A percentile compares a stretch with the other conserved stretches of the same genome.
Conservation (phyloP, 768 basidiomycete genomes). For the Lentinula lateritia region DNA sequence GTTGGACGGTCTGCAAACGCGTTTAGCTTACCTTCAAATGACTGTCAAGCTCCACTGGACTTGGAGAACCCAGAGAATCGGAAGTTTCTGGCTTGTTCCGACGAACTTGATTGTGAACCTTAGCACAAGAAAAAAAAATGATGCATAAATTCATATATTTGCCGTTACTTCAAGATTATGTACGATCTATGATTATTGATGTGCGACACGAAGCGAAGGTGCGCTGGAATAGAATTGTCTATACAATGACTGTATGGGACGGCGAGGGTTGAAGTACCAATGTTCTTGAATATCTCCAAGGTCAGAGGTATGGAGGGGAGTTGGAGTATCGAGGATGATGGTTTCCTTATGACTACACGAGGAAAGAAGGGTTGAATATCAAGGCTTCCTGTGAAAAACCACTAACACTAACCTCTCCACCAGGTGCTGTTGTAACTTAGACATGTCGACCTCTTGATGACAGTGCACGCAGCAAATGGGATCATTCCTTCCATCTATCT, state of each 20-base stretch:
- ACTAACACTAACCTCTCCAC: neutral
- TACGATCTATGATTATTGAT: no score
- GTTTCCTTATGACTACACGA: neutral
- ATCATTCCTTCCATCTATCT: neutral
- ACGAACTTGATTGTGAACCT: no score
- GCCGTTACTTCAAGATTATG: no score
- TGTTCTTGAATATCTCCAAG: neutral
- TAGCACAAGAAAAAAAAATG: no score
- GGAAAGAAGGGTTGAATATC: neutral
- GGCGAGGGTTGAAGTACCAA: neutral
- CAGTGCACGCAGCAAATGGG: neutral
- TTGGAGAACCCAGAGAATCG: no score
- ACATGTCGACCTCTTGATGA: neutral
- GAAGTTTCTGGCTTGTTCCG: no score
- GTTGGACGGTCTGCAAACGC: no score
- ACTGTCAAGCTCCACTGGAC: no score
- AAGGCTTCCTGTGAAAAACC: neutral
- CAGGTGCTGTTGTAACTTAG: neutral
- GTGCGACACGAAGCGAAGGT: no score
- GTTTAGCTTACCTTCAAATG: no score
- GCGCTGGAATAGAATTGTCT: no score
- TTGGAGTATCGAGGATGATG: neutral
- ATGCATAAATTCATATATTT: no score
- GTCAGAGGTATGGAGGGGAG: neutral
- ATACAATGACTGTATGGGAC: neutral